Evolutionary conservation across 1,284 basidiomycete genomes (phyloP).

Genomic region (Cutaneotrichosporon dermatis): DNA sequence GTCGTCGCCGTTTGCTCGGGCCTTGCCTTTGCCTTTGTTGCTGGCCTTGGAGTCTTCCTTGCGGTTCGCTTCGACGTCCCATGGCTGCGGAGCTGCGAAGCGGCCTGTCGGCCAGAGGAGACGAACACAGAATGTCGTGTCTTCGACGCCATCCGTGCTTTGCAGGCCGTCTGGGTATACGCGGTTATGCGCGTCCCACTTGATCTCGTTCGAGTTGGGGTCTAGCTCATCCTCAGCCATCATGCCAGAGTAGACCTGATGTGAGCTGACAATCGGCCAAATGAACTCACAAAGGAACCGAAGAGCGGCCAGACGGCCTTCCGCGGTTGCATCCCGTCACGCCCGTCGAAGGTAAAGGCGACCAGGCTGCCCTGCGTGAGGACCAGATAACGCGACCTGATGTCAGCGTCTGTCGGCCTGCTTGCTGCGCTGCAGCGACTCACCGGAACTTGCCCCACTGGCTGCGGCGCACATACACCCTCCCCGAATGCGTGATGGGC

Average conservation of each 20-base stretch:
- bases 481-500: conserved; percentile 33
- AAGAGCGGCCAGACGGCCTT: conserved; percentile 39
- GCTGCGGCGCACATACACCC: conserved; percentile 32
- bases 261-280: not conserved
- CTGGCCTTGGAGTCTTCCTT: not conserved
- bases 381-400: conserved; percentile 33
- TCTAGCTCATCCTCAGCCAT: conserved; percentile 41
- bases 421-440: conserved; percentile 15
- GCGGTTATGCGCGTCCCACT: conserved; percentile 26
- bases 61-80: conserved; percentile 24
- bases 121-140: conserved; percentile 43
- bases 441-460: too few relatives aligned
- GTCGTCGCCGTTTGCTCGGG: too few relatives aligned
- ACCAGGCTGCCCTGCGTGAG: conserved; percentile 38
- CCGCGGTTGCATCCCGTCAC: conserved; percentile 26
- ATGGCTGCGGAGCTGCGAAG: conserved; percentile 28
- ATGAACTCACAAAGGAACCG: conserved; percentile 41
- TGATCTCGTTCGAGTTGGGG: conserved; percentile 21
- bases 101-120: conserved; percentile 21
- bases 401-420: conserved; percentile 29
- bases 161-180: conserved; percentile 47
- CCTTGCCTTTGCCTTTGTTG: too few relatives aligned
- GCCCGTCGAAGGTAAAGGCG: conserved; percentile 34
- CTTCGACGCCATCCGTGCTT: conserved; percentile 41
- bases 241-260: conserved; percentile 43